Evolutionary conservation across 441 rosid genomes (phyloP).

Genomic region (Corymbia calophylla): DNA sequence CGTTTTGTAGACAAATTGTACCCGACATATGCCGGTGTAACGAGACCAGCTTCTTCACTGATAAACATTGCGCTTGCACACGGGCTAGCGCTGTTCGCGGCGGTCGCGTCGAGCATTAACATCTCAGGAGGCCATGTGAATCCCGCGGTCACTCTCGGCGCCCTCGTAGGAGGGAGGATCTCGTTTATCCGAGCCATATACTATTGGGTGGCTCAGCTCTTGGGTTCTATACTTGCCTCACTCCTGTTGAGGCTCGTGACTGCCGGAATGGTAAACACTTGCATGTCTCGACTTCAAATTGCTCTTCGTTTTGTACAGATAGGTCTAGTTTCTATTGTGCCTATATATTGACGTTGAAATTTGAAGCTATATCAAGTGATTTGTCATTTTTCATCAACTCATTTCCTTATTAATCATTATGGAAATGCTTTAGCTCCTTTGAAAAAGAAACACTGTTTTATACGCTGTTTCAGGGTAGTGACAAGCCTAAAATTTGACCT

Average conservation of each 20-base stretch:
- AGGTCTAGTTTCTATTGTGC: not conserved
- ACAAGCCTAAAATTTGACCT: not conserved
- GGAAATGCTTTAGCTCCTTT: not conserved
- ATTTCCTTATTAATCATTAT: not conserved
- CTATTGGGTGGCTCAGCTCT: constrained; percentile 50
- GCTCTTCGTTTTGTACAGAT: not conserved
- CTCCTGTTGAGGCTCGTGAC: constrained; percentile 57
- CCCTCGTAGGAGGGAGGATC: constrained; percentile 69
- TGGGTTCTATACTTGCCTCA: constrained; percentile 43
- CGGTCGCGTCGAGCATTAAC: constrained; percentile 59
- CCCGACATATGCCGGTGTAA: not conserved
- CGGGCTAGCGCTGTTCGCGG: constrained; percentile 60
- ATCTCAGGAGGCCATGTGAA: constrained; percentile 74
- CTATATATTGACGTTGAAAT: not conserved
- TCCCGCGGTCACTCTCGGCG: constrained; percentile 75
- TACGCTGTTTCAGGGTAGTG: not conserved
- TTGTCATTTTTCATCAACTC: not conserved
- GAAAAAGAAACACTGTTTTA: not conserved
- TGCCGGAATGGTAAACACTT: constrained; percentile 29
- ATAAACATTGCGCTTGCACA: constrained; percentile 67
- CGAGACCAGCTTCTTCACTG: constrained; percentile 31
- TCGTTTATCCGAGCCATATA: constrained; percentile 36
- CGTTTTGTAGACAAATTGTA: constrained; percentile 43
- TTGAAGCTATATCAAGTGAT: not conserved
- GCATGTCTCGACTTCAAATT: not conserved